These are phyloP conservation scores for Sextonia rubra DNA, from an alignment of 164 flowering plant genomes.

Conservation along the genomic window DNA sequence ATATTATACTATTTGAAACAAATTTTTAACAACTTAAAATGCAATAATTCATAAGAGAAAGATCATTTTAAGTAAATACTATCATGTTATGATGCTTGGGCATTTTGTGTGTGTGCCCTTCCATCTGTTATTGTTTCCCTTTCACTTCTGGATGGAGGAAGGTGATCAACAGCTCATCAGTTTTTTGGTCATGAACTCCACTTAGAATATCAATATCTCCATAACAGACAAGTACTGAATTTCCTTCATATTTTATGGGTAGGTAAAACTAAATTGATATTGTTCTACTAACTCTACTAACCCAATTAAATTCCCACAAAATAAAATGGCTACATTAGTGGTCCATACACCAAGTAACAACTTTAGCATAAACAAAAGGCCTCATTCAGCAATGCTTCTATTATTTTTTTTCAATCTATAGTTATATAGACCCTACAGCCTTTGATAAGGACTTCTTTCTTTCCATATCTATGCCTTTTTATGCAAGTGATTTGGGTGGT, in stretches of 20 bases:
- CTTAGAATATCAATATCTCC: neutral
- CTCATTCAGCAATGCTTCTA: neutral
- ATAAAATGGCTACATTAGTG: neutral
- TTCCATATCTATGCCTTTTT: no score
- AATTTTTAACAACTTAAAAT: no score
- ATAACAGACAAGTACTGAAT: neutral
- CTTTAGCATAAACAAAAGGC: neutral
- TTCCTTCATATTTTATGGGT: neutral
- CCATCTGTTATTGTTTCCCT: neutral
- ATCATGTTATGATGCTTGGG: no score
- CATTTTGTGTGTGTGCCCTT: neutral
- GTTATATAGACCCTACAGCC: no score
- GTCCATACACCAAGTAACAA: neutral
- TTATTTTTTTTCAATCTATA: no score
- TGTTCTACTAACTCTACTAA: neutral
- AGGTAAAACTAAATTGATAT: neutral
- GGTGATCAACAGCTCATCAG: neutral
- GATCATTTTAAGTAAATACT: no score
- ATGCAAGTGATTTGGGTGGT: no score
- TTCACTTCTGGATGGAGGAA: neutral
- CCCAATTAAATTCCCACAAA: neutral
- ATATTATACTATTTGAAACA: no score
- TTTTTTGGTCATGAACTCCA: neutral
- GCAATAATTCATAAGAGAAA: no score
- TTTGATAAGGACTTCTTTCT: neutral